These are phyloP conservation scores for Ligustrum vulgare DNA, from an alignment of 257 asterid genomes.

Conservation along the genomic window DNA sequence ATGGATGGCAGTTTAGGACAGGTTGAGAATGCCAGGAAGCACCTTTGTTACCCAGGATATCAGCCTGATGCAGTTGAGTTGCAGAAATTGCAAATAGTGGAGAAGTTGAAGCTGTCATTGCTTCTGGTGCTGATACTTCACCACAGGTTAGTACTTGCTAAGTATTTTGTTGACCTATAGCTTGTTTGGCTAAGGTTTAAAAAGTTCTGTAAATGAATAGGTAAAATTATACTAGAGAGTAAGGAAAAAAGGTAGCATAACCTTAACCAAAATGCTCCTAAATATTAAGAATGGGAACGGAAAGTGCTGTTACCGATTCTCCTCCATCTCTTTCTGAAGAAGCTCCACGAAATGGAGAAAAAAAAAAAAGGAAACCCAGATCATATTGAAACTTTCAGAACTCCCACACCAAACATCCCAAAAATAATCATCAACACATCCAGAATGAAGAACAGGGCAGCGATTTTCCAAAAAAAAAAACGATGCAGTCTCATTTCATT, in stretches of 20 bases:
- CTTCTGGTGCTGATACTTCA: slow-evolving; percentile 76
- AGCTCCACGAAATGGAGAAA: too few relatives aligned
- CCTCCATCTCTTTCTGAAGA: too few relatives aligned
- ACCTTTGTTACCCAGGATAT: slow-evolving; percentile 51
- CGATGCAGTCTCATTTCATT: too few relatives aligned
- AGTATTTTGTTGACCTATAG: background rate
- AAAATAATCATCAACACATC: too few relatives aligned
- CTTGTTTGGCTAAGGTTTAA: background rate
- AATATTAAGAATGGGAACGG: background rate
- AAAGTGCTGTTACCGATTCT: slow-evolving; percentile 24
- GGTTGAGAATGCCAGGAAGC: slow-evolving; percentile 63
- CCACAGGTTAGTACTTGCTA: slow-evolving; percentile 57
- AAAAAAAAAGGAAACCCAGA: too few relatives aligned
- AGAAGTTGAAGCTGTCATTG: slow-evolving; percentile 73
- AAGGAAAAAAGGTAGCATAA: background rate
- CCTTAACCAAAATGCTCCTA: background rate
- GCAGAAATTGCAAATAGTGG: slow-evolving; percentile 64
- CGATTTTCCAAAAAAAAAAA: too few relatives aligned
- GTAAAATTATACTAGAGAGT: background rate
- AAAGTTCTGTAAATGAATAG: background rate
- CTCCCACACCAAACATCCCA: too few relatives aligned
- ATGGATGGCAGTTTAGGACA: slow-evolving; percentile 67
- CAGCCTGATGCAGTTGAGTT: slow-evolving; percentile 54
- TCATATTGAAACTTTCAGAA: too few relatives aligned
- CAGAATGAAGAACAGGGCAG: too few relatives aligned